Percentiles rank a stretch among this genome's conserved stretches.
Evolutionary conservation across 352 stramenopile species (phyloP).

Genomic region (Phytophthora cactorum): DNA sequence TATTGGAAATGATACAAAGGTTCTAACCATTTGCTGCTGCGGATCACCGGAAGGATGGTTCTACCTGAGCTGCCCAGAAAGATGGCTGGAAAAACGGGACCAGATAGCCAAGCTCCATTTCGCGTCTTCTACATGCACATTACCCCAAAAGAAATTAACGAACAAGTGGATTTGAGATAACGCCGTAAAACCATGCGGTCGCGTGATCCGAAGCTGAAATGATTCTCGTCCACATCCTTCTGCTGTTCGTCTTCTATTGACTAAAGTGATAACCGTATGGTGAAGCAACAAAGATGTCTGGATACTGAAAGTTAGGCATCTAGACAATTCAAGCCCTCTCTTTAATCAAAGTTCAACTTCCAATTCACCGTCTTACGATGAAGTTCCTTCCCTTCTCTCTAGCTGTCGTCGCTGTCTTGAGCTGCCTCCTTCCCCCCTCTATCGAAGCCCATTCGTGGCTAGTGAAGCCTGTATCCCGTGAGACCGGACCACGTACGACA

Average conservation of each 20-base stretch:
- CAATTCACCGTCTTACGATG: constrained; percentile 20
- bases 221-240: constrained; percentile 9
- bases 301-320: background rate
- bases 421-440: constrained; percentile 4
- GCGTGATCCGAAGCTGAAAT: background rate
- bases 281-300: constrained; percentile 1
- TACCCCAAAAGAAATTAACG: constrained; percentile 5
- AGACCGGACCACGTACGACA: constrained; percentile 40
- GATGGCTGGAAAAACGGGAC: constrained; percentile 11
- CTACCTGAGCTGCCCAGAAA: background rate
- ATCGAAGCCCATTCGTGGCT: constrained; percentile 52
- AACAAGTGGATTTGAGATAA: constrained; percentile 21
- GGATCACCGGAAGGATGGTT: constrained; percentile 11
- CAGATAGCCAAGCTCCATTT: constrained; percentile 1
- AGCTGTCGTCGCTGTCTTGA: background rate
- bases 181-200: constrained; percentile 23
- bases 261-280: constrained; percentile 15
- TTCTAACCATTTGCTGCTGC: constrained; percentile 26
- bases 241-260: constrained; percentile 17
- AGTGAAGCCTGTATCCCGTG: constrained; percentile 47
- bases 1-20: constrained; percentile 10
- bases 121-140: background rate
- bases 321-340: background rate
- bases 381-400: constrained; percentile 26
- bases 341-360: constrained; percentile 16